Evolutionary conservation across 306 rosid genomes (phyloP).

Genomic region (Casuarina glauca): DNA sequence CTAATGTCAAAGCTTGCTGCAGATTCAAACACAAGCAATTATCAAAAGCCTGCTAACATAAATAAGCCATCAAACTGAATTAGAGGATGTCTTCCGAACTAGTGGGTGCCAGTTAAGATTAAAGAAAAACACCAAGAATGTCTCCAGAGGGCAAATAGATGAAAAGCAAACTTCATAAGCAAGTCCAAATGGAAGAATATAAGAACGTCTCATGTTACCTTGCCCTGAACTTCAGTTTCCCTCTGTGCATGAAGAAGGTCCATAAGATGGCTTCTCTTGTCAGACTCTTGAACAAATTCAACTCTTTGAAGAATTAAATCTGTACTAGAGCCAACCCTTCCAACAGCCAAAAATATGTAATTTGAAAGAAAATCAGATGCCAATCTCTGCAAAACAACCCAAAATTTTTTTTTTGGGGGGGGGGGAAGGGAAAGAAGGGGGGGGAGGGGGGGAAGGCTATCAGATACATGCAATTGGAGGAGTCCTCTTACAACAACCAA

Average conservation of each 20-base stretch:
- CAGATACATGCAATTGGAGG: constrained; percentile 16
- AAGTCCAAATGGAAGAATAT: constrained; percentile 13
- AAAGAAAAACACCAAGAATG: constrained; percentile 1
- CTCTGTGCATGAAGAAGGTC: constrained; percentile 97
- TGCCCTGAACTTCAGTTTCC: constrained; percentile 66
- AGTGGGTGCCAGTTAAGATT: constrained; percentile 1
- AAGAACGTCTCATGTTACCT: constrained; percentile 50
- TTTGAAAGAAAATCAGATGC: constrained; percentile 89
- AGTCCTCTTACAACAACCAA: background rate
- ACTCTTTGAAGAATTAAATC: constrained; percentile 94
- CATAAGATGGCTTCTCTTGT: constrained; percentile 95
- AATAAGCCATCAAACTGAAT: constrained; percentile 11
- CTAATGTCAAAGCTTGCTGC: constrained; percentile 93
- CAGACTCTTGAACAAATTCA: constrained; percentile 85
- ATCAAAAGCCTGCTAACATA: constrained; percentile 18
- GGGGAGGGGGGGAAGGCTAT: background rate
- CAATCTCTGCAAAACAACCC: constrained; percentile 61
- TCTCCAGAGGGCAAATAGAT: constrained; percentile 16
- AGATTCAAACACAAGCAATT: constrained; percentile 25
- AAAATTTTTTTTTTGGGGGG: too few relatives aligned
- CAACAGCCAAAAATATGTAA: constrained; percentile 89
- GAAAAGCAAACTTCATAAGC: constrained; percentile 1
- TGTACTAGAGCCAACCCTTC: constrained; percentile 98
- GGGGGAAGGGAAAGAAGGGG: too few relatives aligned
- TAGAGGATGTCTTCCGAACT: constrained; percentile 3